phyloP scores from a whole-genome alignment of 495 filamentous ascomycete species.

The Schizothecium vesticola region DNA sequence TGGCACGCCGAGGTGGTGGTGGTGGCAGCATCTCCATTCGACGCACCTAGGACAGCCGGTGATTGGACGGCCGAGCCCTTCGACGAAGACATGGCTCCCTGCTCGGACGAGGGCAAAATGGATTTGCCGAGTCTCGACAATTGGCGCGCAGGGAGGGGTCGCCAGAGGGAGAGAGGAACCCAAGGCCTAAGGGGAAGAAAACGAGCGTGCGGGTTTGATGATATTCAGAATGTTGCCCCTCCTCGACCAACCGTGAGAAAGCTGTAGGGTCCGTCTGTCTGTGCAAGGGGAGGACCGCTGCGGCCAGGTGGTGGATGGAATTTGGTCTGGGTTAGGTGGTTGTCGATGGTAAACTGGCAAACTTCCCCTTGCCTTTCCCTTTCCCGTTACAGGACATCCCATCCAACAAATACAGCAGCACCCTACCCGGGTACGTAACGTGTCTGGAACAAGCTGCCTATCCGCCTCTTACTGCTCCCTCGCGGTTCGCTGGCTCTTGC shows the following conservation, averaged over 20 bases:
- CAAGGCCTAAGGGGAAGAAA: background rate
- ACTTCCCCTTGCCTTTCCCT: background rate
- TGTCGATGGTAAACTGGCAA: background rate
- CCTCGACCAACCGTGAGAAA: background rate
- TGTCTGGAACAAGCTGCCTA: background rate
- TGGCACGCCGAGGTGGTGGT: background rate
- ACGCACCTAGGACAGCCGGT: constrained; percentile 13
- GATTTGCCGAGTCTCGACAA: background rate
- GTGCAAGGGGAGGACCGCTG: background rate
- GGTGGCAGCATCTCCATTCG: background rate
- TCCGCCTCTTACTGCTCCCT: background rate
- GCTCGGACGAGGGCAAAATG: constrained; percentile 8
- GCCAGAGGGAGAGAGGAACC: background rate
- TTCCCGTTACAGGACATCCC: background rate
- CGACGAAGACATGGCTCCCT: constrained; percentile 26
- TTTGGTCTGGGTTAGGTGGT: background rate
- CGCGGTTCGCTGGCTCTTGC: background rate
- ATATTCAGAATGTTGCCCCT: background rate
- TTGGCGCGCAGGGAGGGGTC: background rate
- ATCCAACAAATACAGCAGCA: no score
- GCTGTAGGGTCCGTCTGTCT: background rate
- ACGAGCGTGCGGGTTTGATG: background rate
- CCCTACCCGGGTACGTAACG: background rate
- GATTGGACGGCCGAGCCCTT: constrained; percentile 14
- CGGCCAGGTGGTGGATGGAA: background rate